A percentile compares a stretch with the other conserved stretches of the same genome.
These are phyloP conservation scores for Cyclotella kingstonii DNA, from an alignment of 108 stramenopile species.

Conservation along the genomic window DNA sequence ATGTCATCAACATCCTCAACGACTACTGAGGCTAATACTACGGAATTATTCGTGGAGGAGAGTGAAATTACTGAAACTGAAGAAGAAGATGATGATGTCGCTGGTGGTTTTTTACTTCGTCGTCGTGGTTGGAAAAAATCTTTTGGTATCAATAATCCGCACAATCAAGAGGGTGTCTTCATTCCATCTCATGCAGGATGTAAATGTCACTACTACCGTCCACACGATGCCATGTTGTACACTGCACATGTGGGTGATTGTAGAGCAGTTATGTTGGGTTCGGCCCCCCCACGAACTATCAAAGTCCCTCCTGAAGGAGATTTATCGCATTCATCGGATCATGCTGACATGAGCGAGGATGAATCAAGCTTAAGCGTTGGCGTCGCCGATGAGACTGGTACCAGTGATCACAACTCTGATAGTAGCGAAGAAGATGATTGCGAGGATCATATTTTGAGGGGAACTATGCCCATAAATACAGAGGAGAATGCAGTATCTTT, in stretches of 20 bases:
- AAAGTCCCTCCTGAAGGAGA: slow-evolving; percentile 63
- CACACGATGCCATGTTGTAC: slow-evolving; percentile 79
- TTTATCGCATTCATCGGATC: slow-evolving; percentile 24
- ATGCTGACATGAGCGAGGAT: slow-evolving; percentile 63
- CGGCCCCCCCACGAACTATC: slow-evolving; percentile 77
- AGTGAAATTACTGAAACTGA: slow-evolving; percentile 76
- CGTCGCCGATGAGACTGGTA: slow-evolving; percentile 75
- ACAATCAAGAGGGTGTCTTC: slow-evolving; percentile 38
- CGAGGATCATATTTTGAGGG: slow-evolving; percentile 31
- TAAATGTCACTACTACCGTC: slow-evolving; percentile 71
- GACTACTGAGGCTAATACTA: slow-evolving; percentile 56
- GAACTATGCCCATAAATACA: neutral
- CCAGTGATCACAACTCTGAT: slow-evolving; percentile 77
- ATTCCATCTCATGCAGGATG: slow-evolving; percentile 64
- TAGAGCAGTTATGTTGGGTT: slow-evolving; percentile 77
- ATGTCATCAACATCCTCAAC: slow-evolving; percentile 67
- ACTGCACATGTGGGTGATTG: slow-evolving; percentile 88
- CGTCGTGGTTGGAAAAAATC: slow-evolving; percentile 31
- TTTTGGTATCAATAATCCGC: slow-evolving; percentile 34
- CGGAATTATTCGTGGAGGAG: slow-evolving; percentile 60
- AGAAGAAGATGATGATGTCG: slow-evolving; percentile 76
- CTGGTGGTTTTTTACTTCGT: slow-evolving; percentile 32
- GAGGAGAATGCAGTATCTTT: slow-evolving; percentile 3
- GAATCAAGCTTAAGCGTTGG: slow-evolving; percentile 64
- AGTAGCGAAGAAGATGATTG: slow-evolving; percentile 65